A percentile compares a stretch with the other conserved stretches of the same genome.
phyloP scores from a whole-genome alignment of 2,329 filamentous ascomycete species.

The Sporothrix humicola region DNA sequence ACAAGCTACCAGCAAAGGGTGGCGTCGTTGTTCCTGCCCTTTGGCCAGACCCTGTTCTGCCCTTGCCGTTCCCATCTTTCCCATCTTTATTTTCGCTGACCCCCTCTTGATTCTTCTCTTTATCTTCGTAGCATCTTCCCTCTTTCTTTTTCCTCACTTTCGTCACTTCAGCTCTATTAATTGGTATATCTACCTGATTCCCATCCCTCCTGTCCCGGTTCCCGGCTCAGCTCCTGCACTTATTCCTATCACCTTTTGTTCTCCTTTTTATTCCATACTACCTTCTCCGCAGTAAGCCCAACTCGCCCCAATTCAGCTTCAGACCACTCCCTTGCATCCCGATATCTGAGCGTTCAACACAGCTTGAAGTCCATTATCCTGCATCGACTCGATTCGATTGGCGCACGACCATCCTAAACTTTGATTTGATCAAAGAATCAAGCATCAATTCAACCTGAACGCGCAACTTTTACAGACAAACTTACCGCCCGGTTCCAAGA shows the following conservation, averaged over 20 bases:
- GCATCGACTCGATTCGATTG: neutral
- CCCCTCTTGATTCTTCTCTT: neutral
- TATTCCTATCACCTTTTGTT: neutral
- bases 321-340: conserved; percentile 21
- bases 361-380: neutral
- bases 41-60: neutral
- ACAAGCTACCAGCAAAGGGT: neutral
- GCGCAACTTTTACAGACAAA: neutral
- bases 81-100: neutral
- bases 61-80: neutral
- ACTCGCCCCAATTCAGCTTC: neutral
- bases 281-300: conserved; percentile 22
- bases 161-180: neutral
- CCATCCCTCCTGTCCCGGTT: neutral
- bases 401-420: neutral
- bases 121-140: neutral
- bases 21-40: neutral
- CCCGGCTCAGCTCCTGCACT: neutral
- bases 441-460: neutral
- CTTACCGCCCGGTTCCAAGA: conserved; percentile 36
- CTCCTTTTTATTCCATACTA: neutral
- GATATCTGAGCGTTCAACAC: conserved; percentile 8
- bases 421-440: neutral
- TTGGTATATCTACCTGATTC: neutral
- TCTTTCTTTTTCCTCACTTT: neutral